Evolutionary conservation across 768 basidiomycete species (phyloP), one percentile per base, ranked within the genome.

Genomic region (Tephrocybe sp.): DNA sequence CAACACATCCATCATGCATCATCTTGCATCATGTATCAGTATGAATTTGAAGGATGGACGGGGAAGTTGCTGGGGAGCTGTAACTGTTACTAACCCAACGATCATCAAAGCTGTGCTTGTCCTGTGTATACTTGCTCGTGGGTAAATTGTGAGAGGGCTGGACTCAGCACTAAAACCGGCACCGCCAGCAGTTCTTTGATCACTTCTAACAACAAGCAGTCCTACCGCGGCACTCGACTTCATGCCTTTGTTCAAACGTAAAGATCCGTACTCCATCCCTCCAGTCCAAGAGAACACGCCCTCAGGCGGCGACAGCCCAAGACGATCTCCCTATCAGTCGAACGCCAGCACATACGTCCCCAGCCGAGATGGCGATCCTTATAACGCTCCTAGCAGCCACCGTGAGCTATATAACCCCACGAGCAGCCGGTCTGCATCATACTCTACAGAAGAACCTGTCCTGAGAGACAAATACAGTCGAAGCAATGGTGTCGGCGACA

Each of bases 191-290:
- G n/a, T n/a, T n/a, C n/a, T n/a, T n/a, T n/a, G n/a, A n/a, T n/a
- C n/a, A n/a, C n/a, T n/a, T n/a, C n/a, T n/a, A n/a, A n/a, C n/a
- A n/a, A n/a, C n/a, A n/a, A n/a, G n/a, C n/a, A n/a, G n/a, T n/a
- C n/a, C n/a, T n/a, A n/a, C n/a, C n/a, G n/a, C n/a, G n/a, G n/a
- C n/a, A n/a, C n/a, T n/a, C n/a, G n/a, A n/a, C n/a, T n/a, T 50
- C 61, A 87, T 88, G 86, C 77, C 82, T 58, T 77, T 81, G 59
- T 85, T 82, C 70, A 86, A 78, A 64, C 79, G 80, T 63, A 89
- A 84, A 60, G 76, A 84, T 44, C 75, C 81, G 61, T 58, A 74
- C 43, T 47, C 73, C 9, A 91, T 92, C 42, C 90, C 90, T 38
- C 84, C 90, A n/a, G 75, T 86, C 5, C 36, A 64, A 68, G 63